Evolutionary conservation across 2,329 filamentous ascomycete species (phyloP), one percentile per base, ranked within the genome.

Genomic region (Ophiostoma populinum): DNA sequence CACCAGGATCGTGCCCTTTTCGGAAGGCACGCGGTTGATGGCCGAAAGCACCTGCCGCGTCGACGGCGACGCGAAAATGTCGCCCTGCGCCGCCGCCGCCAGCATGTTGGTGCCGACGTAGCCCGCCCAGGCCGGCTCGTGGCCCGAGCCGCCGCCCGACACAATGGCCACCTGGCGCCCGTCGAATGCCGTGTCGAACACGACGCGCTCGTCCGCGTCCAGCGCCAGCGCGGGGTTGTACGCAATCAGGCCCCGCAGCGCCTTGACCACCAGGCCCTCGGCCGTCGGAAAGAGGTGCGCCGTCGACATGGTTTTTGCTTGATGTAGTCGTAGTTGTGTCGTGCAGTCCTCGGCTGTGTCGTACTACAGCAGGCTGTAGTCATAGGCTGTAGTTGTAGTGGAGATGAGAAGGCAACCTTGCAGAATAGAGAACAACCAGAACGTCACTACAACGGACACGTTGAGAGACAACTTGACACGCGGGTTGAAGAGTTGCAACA

Each of bases 21-120:
- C 56, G 19, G 58, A 70, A n/a, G 62, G 67, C 9, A 62, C 65
- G 30, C 59, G 57, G 34, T 66, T 62, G 26, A 76, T 62, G 6
- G 62, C 70, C 2, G 70, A 63, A 7, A 73, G 50, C 37, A 77
- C 70, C 51, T 77, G 72, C 40, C 67, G 69, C 9, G 71, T 70
- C 39, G 65, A 71, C 0, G 72, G 72, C 6, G 63, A 70, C 12
- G 72, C 71, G 43, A 77, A 77, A 43, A 77, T 66, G 46, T 74
- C 68, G 28, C 72, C 72, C 4, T 60, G 62, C 5, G 71, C 71
- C 5, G 70, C 64, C 5, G 69, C 70, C 2, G 67, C 59, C n/a
- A 77, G 61, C 53, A 75, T 59, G 47, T 71, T 72, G 38, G 54
- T 49, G 36, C 72, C 72, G 2, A 77, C 72, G 45, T 75, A 76